These are phyloP conservation scores for Oxalis stricta DNA, from an alignment of 441 rosid species.

Conservation along the genomic window DNA sequence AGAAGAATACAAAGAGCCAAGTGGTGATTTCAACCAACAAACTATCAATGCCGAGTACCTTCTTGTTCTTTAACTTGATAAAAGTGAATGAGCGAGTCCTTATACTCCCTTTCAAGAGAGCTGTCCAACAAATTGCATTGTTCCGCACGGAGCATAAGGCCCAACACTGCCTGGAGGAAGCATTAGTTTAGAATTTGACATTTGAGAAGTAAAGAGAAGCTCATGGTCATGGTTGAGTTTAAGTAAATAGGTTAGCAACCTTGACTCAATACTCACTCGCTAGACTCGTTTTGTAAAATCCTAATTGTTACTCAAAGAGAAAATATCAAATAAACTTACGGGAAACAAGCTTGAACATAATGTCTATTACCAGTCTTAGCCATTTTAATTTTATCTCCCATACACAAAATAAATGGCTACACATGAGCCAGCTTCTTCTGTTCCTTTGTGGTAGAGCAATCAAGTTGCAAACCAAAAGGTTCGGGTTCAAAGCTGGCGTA, in stretches of 20 bases:
- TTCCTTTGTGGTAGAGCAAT: too few relatives aligned
- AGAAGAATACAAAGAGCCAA: neutral
- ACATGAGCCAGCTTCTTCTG: too few relatives aligned
- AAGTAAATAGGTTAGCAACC: too few relatives aligned
- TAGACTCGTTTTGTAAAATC: too few relatives aligned
- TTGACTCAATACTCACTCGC: too few relatives aligned
- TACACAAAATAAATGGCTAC: too few relatives aligned
- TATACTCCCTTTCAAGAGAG: conserved; percentile 38
- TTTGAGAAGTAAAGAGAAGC: too few relatives aligned
- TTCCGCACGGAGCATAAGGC: conserved; percentile 57
- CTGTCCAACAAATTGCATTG: conserved; percentile 31
- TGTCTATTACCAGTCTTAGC: neutral
- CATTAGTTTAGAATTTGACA: conserved; percentile 4
- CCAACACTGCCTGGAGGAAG: conserved; percentile 49
- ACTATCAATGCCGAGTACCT: conserved; percentile 22
- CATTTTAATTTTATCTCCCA: conserved; percentile 2
- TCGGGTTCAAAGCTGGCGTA: too few relatives aligned
- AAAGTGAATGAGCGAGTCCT: conserved; percentile 27
- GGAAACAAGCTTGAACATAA: neutral
- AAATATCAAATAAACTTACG: too few relatives aligned
- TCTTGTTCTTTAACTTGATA: conserved; percentile 43
- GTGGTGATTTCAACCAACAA: conserved; percentile 10
- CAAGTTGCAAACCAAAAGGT: too few relatives aligned
- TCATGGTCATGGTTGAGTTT: too few relatives aligned
- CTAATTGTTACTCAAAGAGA: too few relatives aligned